Evolutionary conservation across 1,284 basidiomycete genomes (phyloP).

Genomic region (Moesziomyces sp.): DNA sequence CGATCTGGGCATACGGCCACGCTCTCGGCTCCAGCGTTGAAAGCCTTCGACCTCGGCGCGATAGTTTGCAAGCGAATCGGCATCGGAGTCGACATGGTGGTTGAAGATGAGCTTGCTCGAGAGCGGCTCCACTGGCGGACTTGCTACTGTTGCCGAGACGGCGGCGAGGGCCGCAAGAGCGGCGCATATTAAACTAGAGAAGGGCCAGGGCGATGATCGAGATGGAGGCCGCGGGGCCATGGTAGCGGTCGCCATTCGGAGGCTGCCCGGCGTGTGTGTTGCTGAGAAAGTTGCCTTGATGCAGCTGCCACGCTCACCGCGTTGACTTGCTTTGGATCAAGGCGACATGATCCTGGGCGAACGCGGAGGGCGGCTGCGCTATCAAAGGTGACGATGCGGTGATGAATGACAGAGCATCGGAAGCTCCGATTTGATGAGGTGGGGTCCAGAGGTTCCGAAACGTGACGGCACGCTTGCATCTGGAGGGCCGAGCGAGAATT

Average conservation of each 20-base stretch:
- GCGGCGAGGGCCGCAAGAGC: constrained; percentile 11
- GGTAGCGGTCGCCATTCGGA: background rate
- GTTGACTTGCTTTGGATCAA: background rate
- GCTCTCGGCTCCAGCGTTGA: constrained; percentile 40
- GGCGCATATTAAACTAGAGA: background rate
- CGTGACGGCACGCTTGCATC: too few species aligned
- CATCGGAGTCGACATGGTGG: constrained; percentile 29
- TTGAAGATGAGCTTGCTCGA: constrained; percentile 41
- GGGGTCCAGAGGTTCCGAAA: too few species aligned
- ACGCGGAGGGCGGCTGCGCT: background rate
- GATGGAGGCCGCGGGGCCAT: background rate
- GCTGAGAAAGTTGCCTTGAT: background rate
- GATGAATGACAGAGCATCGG: background rate
- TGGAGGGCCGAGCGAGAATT: background rate
- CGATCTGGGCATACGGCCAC: constrained; percentile 52
- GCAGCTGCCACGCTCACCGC: background rate
- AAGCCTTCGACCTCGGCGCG: constrained; percentile 47
- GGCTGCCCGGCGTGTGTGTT: background rate
- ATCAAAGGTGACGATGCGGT: background rate
- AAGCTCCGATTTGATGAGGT: background rate
- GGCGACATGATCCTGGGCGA: background rate
- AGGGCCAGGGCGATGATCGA: background rate
- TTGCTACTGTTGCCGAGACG: constrained; percentile 13
- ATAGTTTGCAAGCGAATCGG: constrained; percentile 32
- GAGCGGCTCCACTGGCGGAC: constrained; percentile 27